These are phyloP conservation scores for Colletotrichum salicis DNA, from an alignment of 2,329 filamentous ascomycete genomes.

Conservation along the genomic window DNA sequence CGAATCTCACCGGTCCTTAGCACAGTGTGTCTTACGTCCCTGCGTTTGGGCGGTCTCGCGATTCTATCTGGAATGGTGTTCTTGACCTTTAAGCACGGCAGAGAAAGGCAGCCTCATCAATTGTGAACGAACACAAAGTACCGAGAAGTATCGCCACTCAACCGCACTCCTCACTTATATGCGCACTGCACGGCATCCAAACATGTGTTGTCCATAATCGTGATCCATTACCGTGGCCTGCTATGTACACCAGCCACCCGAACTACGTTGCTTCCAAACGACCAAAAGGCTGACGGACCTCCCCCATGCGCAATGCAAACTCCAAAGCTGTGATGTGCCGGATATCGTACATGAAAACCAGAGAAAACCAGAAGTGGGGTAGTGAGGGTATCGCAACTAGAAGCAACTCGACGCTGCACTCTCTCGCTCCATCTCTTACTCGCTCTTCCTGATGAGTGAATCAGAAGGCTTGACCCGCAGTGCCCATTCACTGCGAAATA, in stretches of 20 bases:
- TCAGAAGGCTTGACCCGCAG: constrained; percentile 71
- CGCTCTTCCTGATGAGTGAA: constrained; percentile 68
- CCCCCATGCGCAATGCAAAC: constrained; percentile 33
- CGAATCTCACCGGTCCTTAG: background rate
- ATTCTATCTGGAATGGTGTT: background rate
- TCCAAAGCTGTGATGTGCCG: constrained; percentile 31
- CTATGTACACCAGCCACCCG: constrained; percentile 33
- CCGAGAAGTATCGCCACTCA: background rate
- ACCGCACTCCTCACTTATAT: background rate
- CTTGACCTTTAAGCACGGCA: background rate
- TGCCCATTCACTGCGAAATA: constrained; percentile 69
- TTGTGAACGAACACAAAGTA: background rate
- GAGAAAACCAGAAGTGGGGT: constrained; percentile 35
- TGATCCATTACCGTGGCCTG: constrained; percentile 33
- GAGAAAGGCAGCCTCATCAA: background rate
- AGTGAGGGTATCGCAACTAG: constrained; percentile 38
- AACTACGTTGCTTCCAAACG: constrained; percentile 1
- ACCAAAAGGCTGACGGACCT: constrained; percentile 28
- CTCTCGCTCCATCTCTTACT: constrained; percentile 38
- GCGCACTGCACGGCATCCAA: background rate
- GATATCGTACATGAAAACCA: constrained; percentile 36
- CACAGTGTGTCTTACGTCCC: background rate
- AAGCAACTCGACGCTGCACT: constrained; percentile 29
- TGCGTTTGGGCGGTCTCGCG: background rate
- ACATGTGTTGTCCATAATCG: background rate